Conservation (phyloP, 768 basidiomycete species). For the Hericium coralloides region DNA sequence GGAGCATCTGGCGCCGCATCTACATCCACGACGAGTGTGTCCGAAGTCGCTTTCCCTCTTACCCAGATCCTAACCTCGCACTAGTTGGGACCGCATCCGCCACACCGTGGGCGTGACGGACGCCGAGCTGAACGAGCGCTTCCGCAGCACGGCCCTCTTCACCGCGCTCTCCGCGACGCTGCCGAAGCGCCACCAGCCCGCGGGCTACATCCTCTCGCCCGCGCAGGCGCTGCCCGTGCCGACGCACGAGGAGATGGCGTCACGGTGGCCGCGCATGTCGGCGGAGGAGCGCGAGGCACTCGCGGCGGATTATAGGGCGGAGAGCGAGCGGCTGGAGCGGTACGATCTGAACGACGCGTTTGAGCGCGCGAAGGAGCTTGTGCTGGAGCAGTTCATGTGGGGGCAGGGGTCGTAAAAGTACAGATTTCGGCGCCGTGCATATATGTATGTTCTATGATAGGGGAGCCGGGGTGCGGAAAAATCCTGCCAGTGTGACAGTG, state of each 20-base stretch:
- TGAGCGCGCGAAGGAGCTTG: conserved; percentile 55
- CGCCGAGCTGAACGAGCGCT: conserved; percentile 61
- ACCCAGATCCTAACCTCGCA: neutral
- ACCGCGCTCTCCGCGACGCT: conserved; percentile 46
- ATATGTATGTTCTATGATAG: neutral
- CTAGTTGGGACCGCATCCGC: conserved; percentile 71
- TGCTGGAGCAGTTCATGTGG: conserved; percentile 38
- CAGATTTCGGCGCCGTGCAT: neutral
- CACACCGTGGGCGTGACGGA: conserved; percentile 73
- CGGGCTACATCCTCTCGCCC: conserved; percentile 47
- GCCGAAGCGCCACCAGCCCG: conserved; percentile 29
- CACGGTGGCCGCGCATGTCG: conserved; percentile 70
- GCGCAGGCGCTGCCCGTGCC: conserved; percentile 53
- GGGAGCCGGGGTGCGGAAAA: neutral
- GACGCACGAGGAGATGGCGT: conserved; percentile 46
- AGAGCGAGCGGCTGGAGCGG: conserved; percentile 49
- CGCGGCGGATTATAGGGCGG: conserved; percentile 49
- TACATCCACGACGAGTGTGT: conserved; percentile 81
- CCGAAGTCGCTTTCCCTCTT: neutral
- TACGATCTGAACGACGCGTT: conserved; percentile 51
- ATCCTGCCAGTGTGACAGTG: too few relatives aligned
- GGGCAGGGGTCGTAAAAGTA: conserved; percentile 12
- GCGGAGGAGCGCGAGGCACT: conserved; percentile 54
- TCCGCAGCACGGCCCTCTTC: conserved; percentile 69
- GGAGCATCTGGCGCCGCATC: conserved; percentile 79